Base-by-base conservation (phyloP, 306 rosid species). In the Luffa aegyptiaca region DNA sequence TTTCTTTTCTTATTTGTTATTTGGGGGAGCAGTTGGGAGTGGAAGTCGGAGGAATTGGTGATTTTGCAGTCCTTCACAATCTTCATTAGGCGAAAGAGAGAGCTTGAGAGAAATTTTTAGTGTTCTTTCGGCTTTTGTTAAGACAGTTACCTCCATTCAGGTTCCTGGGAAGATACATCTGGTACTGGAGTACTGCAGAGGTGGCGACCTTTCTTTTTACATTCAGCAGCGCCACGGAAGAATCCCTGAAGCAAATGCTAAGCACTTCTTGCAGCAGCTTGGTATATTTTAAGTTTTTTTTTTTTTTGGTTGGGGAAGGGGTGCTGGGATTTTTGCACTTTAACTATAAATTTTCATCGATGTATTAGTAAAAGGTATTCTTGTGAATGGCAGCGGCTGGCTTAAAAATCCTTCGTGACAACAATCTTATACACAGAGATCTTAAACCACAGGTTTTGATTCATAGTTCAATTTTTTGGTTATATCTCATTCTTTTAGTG, bases 131-230 rank as follows among this genome's bases (percentile, higher is more conserved):
- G 62, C 26, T 74, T 73, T 49, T 16, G 45, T 73, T 73, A 16
- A 73, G 44, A 48, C 16, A 74, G 31, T 74, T 74, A 9, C 37
- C 39, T 77, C 70, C 45, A 83, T 85, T 62, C 87, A 96, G 99
- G 96, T 79, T 66, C 94, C 99, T 79, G 99, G 96, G 42, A 96
- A 93, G 91, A 91, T 96, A 85, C 89, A 93, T 89, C 97, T 96
- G 74, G 99, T 96, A 65, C 77, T 96, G 80, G 99, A 96, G 83
- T 96, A 90, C 83, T 96, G 99, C 85, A 93, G 69, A 87, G 99
- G 98, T 75, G 99, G 99, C 46, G 99, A 96, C 87, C 98, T 96
- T 73, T 96, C 93, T 45, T 36, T 93, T 85, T 90, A 89, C 79
- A 85, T 96, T 80, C 98, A 93, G 80, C 98, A 93, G 80, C 93